These are phyloP conservation scores for Sordaria brevicollis DNA, from an alignment of 495 filamentous ascomycete species.

Conservation along the genomic window DNA sequence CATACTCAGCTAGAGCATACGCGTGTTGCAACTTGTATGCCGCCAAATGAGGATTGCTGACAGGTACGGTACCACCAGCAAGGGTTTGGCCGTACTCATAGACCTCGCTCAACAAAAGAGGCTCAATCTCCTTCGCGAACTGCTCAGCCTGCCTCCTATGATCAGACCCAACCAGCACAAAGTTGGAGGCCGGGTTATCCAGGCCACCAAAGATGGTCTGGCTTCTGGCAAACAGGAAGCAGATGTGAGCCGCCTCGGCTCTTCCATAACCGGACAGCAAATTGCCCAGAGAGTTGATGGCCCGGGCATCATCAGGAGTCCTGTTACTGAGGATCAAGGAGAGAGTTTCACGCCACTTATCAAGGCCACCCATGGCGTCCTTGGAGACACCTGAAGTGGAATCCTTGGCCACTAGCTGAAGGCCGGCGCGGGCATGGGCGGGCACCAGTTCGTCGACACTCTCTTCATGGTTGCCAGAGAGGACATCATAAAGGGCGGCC, in stretches of 20 bases:
- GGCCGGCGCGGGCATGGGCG: slow-evolving; percentile 78
- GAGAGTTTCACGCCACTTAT: slow-evolving; percentile 89
- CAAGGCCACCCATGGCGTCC: slow-evolving; percentile 71
- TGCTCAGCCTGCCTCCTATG: slow-evolving; percentile 55
- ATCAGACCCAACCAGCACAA: slow-evolving; percentile 77
- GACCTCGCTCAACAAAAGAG: slow-evolving; percentile 79
- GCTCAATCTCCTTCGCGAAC: slow-evolving; percentile 67
- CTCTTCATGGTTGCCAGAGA: slow-evolving; percentile 89
- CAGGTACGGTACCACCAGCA: slow-evolving; percentile 40
- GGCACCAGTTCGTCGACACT: slow-evolving; percentile 96
- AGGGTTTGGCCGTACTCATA: slow-evolving; percentile 79
- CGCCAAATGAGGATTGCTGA: slow-evolving; percentile 70
- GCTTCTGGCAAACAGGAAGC: slow-evolving; percentile 50
- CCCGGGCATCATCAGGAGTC: slow-evolving; percentile 63
- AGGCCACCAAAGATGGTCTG: slow-evolving; percentile 63
- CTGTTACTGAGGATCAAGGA: slow-evolving; percentile 79
- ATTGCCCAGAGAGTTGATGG: slow-evolving; percentile 69
- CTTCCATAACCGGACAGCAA: slow-evolving; percentile 81
- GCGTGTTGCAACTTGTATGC: slow-evolving; percentile 86
- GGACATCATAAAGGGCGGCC: slow-evolving; percentile 82
- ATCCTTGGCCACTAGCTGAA: slow-evolving; percentile 74
- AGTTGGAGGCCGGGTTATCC: slow-evolving; percentile 69
- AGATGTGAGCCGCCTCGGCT: slow-evolving; percentile 84
- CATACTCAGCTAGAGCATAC: slow-evolving; percentile 69
- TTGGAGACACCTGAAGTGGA: slow-evolving; percentile 50